Conservation (phyloP, 441 rosid genomes). For the Capsella rubella region DNA sequence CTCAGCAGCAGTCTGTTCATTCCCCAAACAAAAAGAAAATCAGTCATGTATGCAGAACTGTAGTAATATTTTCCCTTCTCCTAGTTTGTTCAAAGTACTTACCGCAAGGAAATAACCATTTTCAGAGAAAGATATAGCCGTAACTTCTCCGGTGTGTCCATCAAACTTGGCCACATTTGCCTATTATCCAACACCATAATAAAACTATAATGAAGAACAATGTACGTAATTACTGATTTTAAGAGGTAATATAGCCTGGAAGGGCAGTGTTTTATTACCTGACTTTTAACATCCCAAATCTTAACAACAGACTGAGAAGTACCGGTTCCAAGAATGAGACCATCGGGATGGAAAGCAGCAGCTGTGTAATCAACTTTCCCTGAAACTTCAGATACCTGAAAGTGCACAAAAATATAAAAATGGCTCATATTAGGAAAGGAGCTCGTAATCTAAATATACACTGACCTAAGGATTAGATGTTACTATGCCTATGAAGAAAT, state of each 20-base stretch:
- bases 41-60: slow-evolving; percentile 2
- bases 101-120: slow-evolving; percentile 98
- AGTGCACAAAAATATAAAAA: slow-evolving; percentile 23
- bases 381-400: slow-evolving; percentile 74
- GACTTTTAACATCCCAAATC: slow-evolving; percentile 98
- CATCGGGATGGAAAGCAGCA: slow-evolving; percentile 99
- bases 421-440: slow-evolving; percentile 14
- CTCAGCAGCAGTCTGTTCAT: slow-evolving; percentile 80
- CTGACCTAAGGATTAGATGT: not conserved
- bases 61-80: not conserved
- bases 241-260: not conserved
- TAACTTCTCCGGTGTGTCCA: slow-evolving; percentile 76
- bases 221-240: not conserved
- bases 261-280: slow-evolving; percentile 53
- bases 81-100: slow-evolving; percentile 39
- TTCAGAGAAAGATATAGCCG: slow-evolving; percentile 96
- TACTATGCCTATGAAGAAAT: slow-evolving; percentile 10
- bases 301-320: slow-evolving; percentile 87
- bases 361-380: slow-evolving; percentile 78
- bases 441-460: not conserved
- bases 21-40: slow-evolving; percentile 18
- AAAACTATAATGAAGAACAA: not conserved
- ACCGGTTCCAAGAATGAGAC: slow-evolving; percentile 99
- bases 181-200: slow-evolving; percentile 49
- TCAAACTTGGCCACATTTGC: slow-evolving; percentile 90